Evolutionary conservation across 148 eudicot species (phyloP), one percentile per base, ranked within the genome.

Genomic region (Camellia sinensis): DNA sequence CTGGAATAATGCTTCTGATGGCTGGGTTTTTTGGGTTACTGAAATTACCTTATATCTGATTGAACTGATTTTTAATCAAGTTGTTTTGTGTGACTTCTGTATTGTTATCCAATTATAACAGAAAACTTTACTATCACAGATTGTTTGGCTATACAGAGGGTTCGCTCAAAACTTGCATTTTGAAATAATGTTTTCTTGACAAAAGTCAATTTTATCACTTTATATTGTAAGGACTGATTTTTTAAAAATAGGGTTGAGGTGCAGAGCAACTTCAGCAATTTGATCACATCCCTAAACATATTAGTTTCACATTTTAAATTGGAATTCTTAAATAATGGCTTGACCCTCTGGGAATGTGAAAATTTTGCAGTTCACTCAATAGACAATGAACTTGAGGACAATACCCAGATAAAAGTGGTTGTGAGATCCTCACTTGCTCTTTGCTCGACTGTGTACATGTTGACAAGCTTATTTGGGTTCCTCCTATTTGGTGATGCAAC

Each of bases 401-500:
- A 84, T 59, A 80, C 88, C 19, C 87, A 90, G 78, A 95, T 93
- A 82, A 86, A 79, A 22, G 76, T 78, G 8, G 97, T 95, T 19
- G 97, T 93, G 29, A 85, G 85, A 81, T 84, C 90, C 13, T 84
- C 98, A 14, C 96, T 95, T 18, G 77, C 93, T 64, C 86, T 95
- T n/a, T 95, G 97, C 84, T 90, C 92, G 13, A 74, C 86, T 65
- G 91, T 95, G 12, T 95, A 95, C 80, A 86, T 90, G 21, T 83
- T 91, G 89, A 94, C 94, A 63, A 92, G 97, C 65, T 63, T 94
- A 48, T 94, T 94, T 66, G 98, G 98, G 46, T 92, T 87, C 86
- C 93, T 94, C 74, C 85, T 94, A 65, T 94, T 94, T 69, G 98
- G 98, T 29, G 92, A 92, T 60, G 86, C 85, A 48, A 94, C 97